Conservation (phyloP, 1,284 basidiomycete species). For the Naganishia liquefaciens region DNA sequence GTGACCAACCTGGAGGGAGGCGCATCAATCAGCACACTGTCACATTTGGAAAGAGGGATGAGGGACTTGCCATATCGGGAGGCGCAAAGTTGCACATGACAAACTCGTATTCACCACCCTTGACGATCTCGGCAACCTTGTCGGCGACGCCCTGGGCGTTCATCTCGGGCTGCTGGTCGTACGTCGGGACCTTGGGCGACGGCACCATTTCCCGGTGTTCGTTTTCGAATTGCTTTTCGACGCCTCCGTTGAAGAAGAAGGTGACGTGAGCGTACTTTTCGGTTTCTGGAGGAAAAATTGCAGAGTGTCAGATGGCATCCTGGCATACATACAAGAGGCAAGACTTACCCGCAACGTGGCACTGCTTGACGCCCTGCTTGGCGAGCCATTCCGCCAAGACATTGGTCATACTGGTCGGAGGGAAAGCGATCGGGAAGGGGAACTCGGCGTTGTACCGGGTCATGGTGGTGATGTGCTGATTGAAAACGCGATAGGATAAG, state of each 20-base stretch:
- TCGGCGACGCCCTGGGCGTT: conserved; percentile 80
- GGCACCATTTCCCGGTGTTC: conserved; percentile 84
- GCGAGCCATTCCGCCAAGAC: conserved; percentile 86
- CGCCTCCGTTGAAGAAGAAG: conserved; percentile 94
- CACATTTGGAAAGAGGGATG: neutral
- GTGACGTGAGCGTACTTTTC: conserved; percentile 95
- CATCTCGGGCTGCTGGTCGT: conserved; percentile 85
- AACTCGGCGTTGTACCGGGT: conserved; percentile 87
- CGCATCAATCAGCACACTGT: neutral
- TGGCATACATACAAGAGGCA: conserved; percentile 1
- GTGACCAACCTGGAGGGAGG: conserved; percentile 67
- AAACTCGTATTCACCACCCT: conserved; percentile 70
- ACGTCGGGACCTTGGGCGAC: conserved; percentile 84
- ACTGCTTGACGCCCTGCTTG: conserved; percentile 74
- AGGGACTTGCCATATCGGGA: conserved; percentile 77
- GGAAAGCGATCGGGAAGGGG: conserved; percentile 82
- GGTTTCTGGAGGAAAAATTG: conserved; percentile 64
- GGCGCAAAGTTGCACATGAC: conserved; percentile 96
- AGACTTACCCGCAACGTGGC: conserved; percentile 72
- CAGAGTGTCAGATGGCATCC: conserved; percentile 10
- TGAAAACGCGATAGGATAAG: conserved; percentile 5
- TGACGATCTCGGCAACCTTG: conserved; percentile 81
- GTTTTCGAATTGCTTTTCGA: conserved; percentile 81
- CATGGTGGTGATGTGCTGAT: conserved; percentile 82
- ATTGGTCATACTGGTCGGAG: conserved; percentile 84